phyloP scores from a whole-genome alignment of 2,329 filamentous ascomycete species.

The Cercospora sojina region DNA sequence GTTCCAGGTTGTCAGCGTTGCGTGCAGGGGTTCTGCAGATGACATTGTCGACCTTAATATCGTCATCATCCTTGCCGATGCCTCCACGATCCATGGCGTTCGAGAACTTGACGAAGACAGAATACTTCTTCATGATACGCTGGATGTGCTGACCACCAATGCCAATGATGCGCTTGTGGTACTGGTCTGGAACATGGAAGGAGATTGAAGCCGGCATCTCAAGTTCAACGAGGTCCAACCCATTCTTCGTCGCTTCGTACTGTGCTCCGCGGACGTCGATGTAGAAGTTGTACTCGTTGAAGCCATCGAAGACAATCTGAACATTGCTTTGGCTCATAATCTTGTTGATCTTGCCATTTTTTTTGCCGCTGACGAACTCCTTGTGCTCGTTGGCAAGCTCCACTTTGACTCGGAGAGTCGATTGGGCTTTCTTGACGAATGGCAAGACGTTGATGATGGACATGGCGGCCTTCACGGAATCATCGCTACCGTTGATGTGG shows the following conservation, averaged over 20 bases:
- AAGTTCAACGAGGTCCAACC: conserved; percentile 88
- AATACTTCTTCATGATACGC: conserved; percentile 99
- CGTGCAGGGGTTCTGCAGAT: conserved; percentile 96
- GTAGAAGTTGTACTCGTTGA: conserved; percentile 99
- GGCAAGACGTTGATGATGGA: conserved; percentile 88
- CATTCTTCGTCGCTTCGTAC: conserved; percentile 93
- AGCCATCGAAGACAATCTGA: conserved; percentile 97
- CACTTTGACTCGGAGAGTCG: conserved; percentile 95
- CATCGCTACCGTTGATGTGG: conserved; percentile 91
- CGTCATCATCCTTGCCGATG: conserved; percentile 92
- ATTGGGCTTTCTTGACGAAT: conserved; percentile 81
- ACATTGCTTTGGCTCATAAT: conserved; percentile 99
- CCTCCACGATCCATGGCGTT: conserved; percentile 98
- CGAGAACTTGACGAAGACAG: conserved; percentile 98
- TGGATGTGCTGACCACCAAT: conserved; percentile 98
- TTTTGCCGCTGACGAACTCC: conserved; percentile 98
- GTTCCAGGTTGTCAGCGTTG: conserved; percentile 92
- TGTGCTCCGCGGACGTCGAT: conserved; percentile 92
- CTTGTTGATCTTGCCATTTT: conserved; percentile 99
- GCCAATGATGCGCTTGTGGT: conserved; percentile 98
- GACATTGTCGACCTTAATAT: conserved; percentile 98
- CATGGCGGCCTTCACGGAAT: conserved; percentile 93
- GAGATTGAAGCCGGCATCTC: conserved; percentile 99
- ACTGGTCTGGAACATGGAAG: conserved; percentile 98
- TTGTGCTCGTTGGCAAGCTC: conserved; percentile 99